Conservation (phyloP, 2,329 filamentous ascomycete genomes). For the Stagonosporopsis cucurbitacearum region DNA sequence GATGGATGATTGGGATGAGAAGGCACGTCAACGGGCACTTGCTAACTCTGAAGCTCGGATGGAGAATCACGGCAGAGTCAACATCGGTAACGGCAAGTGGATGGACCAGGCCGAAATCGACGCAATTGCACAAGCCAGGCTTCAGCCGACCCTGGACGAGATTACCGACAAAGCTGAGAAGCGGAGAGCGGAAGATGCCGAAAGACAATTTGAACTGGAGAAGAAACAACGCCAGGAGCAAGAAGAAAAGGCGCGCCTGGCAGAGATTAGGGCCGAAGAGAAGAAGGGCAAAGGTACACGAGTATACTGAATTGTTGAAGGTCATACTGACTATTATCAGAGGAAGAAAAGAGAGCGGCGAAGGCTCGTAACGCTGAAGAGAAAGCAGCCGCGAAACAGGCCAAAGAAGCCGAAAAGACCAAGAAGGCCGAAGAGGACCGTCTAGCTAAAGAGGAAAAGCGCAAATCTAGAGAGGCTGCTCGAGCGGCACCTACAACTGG, state of each 20-base stretch:
- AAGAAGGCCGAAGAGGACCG: slow-evolving; percentile 62
- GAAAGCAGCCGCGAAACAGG: slow-evolving; percentile 48
- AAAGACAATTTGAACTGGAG: slow-evolving; percentile 68
- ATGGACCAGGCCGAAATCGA: slow-evolving; percentile 81
- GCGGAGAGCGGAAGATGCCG: slow-evolving; percentile 70
- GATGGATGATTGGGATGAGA: slow-evolving; percentile 78
- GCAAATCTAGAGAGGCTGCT: slow-evolving; percentile 53
- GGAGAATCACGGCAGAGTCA: slow-evolving; percentile 63
- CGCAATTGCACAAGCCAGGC: slow-evolving; percentile 74
- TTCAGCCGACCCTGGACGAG: slow-evolving; percentile 85
- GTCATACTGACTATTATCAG: slow-evolving; percentile 48
- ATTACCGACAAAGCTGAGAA: slow-evolving; percentile 80
- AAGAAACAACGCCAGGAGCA: slow-evolving; percentile 67
- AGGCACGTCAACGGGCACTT: slow-evolving; percentile 73
- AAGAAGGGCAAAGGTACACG: slow-evolving; percentile 62
- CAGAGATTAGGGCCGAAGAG: slow-evolving; percentile 54
- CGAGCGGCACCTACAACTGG: slow-evolving; percentile 4
- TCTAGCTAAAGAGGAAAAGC: slow-evolving; percentile 59
- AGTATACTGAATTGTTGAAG: neutral
- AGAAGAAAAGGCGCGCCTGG: slow-evolving; percentile 59
- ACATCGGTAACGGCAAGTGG: slow-evolving; percentile 82
- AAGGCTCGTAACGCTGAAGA: slow-evolving; percentile 60
- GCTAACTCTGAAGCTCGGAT: slow-evolving; percentile 67
- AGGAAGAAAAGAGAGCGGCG: slow-evolving; percentile 60
- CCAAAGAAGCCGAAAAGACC: slow-evolving; percentile 54